phyloP scores from a whole-genome alignment of 2,329 filamentous ascomycete genomes.

The Capronia americana region DNA sequence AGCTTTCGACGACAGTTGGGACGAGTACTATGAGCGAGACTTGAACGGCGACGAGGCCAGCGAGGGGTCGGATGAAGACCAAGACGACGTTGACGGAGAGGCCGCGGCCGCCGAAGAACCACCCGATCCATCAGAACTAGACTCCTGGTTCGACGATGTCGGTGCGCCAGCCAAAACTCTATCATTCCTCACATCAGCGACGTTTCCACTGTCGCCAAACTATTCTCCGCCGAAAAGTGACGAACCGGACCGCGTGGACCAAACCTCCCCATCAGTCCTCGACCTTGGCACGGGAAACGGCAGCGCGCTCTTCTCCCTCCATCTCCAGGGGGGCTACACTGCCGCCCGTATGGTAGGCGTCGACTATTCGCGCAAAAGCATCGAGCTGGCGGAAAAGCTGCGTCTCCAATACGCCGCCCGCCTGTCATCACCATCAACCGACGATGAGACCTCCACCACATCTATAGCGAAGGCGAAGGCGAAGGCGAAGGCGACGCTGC shows the following conservation, averaged over 20 bases:
- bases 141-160: constrained; percentile 95
- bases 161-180: constrained; percentile 83
- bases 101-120: constrained; percentile 77
- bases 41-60: constrained; percentile 37
- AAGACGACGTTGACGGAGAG: constrained; percentile 61
- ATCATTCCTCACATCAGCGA: constrained; percentile 64
- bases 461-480: constrained; percentile 10
- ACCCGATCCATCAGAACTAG: constrained; percentile 72
- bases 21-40: constrained; percentile 54
- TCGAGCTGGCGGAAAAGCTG: constrained; percentile 75
- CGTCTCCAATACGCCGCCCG: constrained; percentile 45
- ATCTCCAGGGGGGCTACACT: constrained; percentile 67
- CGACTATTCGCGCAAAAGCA: constrained; percentile 79
- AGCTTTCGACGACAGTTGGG: constrained; percentile 65
- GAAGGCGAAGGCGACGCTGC: constrained; percentile 47
- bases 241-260: not conserved
- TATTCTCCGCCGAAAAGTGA: constrained; percentile 32
- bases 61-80: constrained; percentile 71
- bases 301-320: constrained; percentile 81
- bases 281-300: constrained; percentile 96
- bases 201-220: constrained; percentile 52
- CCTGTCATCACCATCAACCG: constrained; percentile 31
- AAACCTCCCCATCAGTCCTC: constrained; percentile 52
- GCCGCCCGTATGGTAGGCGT: constrained; percentile 77
- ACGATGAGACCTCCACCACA: constrained; percentile 29